Evolutionary conservation across 192 early-diverging fungal genomes (phyloP).

Genomic region (Backusella tarrabulga): DNA sequence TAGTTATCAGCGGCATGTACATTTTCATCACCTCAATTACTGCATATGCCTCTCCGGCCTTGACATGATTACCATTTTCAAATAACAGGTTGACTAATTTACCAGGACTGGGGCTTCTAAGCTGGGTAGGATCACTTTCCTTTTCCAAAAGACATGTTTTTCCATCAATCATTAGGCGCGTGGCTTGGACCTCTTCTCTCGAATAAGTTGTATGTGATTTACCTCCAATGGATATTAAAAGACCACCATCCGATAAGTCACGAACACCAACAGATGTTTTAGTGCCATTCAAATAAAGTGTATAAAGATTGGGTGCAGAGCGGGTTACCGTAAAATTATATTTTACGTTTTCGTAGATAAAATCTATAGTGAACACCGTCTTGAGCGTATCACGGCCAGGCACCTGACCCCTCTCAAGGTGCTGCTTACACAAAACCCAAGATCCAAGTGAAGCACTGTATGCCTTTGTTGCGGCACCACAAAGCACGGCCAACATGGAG

Average conservation of each 20-base stretch:
- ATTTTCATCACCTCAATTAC: conserved; percentile 99
- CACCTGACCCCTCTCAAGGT: conserved; percentile 91
- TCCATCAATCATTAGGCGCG: conserved; percentile 85
- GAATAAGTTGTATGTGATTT: conserved; percentile 89
- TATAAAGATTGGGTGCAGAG: conserved; percentile 77
- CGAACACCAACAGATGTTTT: conserved; percentile 80
- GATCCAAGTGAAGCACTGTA: conserved; percentile 62
- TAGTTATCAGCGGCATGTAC: conserved; percentile 96
- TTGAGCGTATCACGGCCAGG: conserved; percentile 71
- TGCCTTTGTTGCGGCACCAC: conserved; percentile 88
- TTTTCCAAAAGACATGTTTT: conserved; percentile 92
- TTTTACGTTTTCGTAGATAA: conserved; percentile 86
- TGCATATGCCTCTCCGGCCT: conserved; percentile 86
- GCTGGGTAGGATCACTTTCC: conserved; percentile 95
- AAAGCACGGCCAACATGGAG: conserved; percentile 83
- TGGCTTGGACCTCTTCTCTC: conserved; percentile 85
- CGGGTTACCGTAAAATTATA: conserved; percentile 84
- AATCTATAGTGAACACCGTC: conserved; percentile 78
- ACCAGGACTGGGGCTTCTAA: conserved; percentile 92
- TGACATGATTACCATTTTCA: conserved; percentile 89
- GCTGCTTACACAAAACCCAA: conserved; percentile 69
- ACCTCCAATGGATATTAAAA: conserved; percentile 85
- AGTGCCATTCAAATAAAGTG: conserved; percentile 79
- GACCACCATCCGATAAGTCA: conserved; percentile 85
- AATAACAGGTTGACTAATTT: conserved; percentile 93